A percentile compares a stretch with the other conserved stretches of the same genome.
Evolutionary conservation across 148 eudicot genomes (phyloP).

Genomic region (Vaccinium darrowii): DNA sequence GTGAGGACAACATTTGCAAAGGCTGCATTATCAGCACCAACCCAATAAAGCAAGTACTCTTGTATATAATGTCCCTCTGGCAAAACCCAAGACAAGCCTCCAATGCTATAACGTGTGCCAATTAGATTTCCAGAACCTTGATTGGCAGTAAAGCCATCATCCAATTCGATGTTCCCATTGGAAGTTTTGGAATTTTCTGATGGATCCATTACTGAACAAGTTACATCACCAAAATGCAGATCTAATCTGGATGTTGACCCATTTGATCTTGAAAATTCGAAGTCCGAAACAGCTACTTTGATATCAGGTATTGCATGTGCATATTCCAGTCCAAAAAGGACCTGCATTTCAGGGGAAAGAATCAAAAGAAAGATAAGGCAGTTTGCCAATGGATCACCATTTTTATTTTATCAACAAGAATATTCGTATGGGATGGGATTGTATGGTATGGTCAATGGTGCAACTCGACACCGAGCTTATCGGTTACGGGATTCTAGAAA

Average conservation of each 20-base stretch:
- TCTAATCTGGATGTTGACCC: constrained; percentile 34
- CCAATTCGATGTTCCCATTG: constrained; percentile 23
- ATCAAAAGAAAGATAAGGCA: neutral
- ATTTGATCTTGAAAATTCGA: constrained; percentile 28
- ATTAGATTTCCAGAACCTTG: constrained; percentile 30
- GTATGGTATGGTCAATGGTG: neutral
- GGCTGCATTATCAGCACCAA: constrained; percentile 79
- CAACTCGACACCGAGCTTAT: neutral
- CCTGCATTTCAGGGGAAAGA: constrained; percentile 38
- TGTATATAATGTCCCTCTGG: constrained; percentile 52
- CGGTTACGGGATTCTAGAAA: neutral
- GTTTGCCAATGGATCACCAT: neutral
- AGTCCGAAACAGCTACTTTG: constrained; percentile 33
- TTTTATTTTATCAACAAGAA: neutral
- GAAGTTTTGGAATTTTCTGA: constrained; percentile 26
- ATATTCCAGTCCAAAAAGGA: constrained; percentile 81
- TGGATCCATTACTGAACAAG: constrained; percentile 53
- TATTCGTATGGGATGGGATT: neutral
- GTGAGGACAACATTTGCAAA: constrained; percentile 79
- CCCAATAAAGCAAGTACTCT: constrained; percentile 77
- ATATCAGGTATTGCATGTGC: constrained; percentile 59
- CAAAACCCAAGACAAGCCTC: constrained; percentile 78
- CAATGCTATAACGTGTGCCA: constrained; percentile 43
- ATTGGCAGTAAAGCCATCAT: constrained; percentile 21
- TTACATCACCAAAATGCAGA: constrained; percentile 52